Percentiles rank a stretch among this genome's conserved stretches.
These are phyloP conservation scores for Platanthera guangdongensis DNA, from an alignment of 106 monocot genomes.

Conservation along the genomic window DNA sequence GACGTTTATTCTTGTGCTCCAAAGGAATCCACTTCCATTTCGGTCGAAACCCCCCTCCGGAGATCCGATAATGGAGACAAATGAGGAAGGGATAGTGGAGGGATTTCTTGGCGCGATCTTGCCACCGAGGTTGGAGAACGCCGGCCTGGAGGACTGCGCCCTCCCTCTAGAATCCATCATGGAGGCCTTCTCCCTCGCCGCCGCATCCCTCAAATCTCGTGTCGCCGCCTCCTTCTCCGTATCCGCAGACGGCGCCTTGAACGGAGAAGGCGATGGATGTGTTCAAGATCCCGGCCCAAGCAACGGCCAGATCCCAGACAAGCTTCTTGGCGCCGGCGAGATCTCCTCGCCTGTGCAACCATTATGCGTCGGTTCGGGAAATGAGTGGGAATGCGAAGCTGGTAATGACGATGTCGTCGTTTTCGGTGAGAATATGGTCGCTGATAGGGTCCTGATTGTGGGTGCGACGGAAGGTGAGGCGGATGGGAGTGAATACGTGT, in stretches of 20 bases:
- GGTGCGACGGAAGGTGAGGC: constrained; percentile 5
- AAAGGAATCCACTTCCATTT: no score
- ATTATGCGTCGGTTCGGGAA: neutral
- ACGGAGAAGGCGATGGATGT: constrained; percentile 15
- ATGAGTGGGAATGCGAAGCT: neutral
- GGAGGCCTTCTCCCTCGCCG: constrained; percentile 85
- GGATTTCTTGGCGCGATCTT: constrained; percentile 12
- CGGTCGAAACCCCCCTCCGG: no score
- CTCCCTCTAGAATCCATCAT: constrained; percentile 68
- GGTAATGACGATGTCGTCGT: constrained; percentile 9
- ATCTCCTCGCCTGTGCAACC: neutral
- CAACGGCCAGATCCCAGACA: constrained; percentile 26
- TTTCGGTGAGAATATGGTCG: neutral
- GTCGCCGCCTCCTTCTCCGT: constrained; percentile 5
- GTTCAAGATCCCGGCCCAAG: constrained; percentile 26
- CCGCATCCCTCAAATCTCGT: constrained; percentile 24
- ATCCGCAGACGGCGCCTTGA: constrained; percentile 9
- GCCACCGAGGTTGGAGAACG: constrained; percentile 76
- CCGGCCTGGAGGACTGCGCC: constrained; percentile 88
- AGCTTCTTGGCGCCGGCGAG: constrained; percentile 9
- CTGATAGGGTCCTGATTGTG: constrained; percentile 14
- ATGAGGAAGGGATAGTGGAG: constrained; percentile 5
- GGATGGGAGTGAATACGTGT: constrained; percentile 1
- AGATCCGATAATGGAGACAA: no score
- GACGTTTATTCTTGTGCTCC: no score